Evolutionary conservation across 1,284 basidiomycete species (phyloP).

Genomic region (Trametes hirsuta): DNA sequence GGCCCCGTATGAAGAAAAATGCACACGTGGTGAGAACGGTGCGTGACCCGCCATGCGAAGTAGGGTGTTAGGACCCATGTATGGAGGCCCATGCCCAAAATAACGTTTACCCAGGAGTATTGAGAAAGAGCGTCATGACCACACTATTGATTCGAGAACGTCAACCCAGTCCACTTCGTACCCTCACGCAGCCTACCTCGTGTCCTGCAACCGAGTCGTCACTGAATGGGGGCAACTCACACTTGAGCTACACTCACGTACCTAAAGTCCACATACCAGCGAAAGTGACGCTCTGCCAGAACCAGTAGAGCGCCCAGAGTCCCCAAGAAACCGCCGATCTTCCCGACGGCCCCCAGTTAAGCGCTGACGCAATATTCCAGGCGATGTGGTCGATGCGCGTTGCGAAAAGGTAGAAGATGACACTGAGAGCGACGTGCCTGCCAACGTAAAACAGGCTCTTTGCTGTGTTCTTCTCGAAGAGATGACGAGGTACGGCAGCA

Average conservation of each 20-base stretch:
- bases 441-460: conserved; percentile 43
- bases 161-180: neutral
- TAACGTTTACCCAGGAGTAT: conserved; percentile 29
- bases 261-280: conserved; percentile 35
- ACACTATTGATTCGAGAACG: conserved; percentile 17
- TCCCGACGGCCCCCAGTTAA: neutral
- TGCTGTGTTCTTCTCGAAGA: conserved; percentile 55
- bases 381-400: conserved; percentile 26
- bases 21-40: conserved; percentile 44
- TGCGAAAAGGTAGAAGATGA: conserved; percentile 29
- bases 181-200: conserved; percentile 20
- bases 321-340: conserved; percentile 10
- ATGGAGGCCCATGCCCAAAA: conserved; percentile 36
- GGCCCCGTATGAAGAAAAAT: neutral
- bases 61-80: conserved; percentile 53
- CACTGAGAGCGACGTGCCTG: conserved; percentile 38
- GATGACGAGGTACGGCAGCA: conserved; percentile 49
- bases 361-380: neutral
- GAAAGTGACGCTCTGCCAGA: conserved; percentile 34
- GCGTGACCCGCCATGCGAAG: conserved; percentile 53
- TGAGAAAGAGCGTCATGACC: conserved; percentile 38
- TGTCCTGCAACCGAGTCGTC: conserved; percentile 21
- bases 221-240: neutral
- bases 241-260: conserved; percentile 7
- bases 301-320: conserved; percentile 35